Base-by-base conservation (phyloP, 1,284 basidiomycete species). In the Leccinum pachyderme region DNA sequence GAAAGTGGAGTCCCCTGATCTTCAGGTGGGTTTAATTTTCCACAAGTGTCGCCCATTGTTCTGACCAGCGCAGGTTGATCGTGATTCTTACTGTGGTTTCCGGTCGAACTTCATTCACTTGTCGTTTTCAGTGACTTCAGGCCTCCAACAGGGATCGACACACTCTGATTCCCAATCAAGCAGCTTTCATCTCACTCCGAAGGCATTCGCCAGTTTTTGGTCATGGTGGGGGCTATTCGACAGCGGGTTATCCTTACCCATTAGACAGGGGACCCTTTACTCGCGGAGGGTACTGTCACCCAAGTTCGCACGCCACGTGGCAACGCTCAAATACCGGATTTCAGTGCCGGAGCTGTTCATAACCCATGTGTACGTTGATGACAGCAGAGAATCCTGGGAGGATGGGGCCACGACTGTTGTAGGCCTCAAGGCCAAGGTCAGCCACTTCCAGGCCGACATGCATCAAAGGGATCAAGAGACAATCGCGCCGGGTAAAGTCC, bases 101-200 rank as follows among this genome's bases (percentile, higher is more conserved):
- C 86, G 96, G 32, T 97, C 95, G 7, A 89, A 98, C 72, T 97
- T 93, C 70, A 87, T 98, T 56, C 96, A 99, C 73, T 82, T 97
- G 53, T 95, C 94, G 0, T 79, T 96, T 47, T 98, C 95, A 0
- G 77, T 98, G 57, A 83, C 83, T 35, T 92, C 92, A 5, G 86
- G 83, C 4, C 63, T 62, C 64, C 55, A 69, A 60, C 61, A 54
- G 62, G 71, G 63, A 67, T 60, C 56, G 60, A 52, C 59, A 51
- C 55, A 57, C 32, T 47, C 47, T 28, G 35, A 49, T 51, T 57
- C 25, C 52, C 64, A 33, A 57, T 71, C 78, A 3, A 98, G 90
- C 73, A 93, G 84, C 65, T 76, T 98, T 55, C 91, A 98, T 73
- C 82, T 98, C 39, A 92, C 89, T 2, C 93, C 95, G 0, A 87